Evolutionary conservation across 129 eudicot genomes (phyloP).

Genomic region (Lactuca saligna): DNA sequence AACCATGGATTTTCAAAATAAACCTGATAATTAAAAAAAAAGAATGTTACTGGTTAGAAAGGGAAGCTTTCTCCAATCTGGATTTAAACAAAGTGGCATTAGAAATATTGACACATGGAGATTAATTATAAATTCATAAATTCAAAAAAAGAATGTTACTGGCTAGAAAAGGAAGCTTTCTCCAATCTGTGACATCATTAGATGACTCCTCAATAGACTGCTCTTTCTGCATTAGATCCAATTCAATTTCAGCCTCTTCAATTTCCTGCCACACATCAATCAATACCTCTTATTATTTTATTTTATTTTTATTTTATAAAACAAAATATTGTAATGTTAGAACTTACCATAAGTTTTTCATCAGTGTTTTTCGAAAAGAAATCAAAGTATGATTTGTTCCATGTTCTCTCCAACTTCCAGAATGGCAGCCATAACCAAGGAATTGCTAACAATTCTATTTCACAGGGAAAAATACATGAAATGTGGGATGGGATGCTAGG

Average conservation of each 20-base stretch:
- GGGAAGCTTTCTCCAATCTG: constrained; percentile 60
- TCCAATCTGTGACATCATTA: constrained; percentile 43
- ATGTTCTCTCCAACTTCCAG: no score
- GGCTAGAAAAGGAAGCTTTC: constrained; percentile 51
- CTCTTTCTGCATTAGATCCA: constrained; percentile 76
- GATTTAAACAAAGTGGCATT: constrained; percentile 15
- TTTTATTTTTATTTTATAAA: background rate
- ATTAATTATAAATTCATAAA: background rate
- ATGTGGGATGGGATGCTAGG: no score
- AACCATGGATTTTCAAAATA: no score
- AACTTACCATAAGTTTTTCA: constrained; percentile 62
- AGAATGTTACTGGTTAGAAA: constrained; percentile 45
- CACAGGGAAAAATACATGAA: no score
- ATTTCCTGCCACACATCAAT: constrained; percentile 53
- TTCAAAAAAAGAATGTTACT: constrained; percentile 25
- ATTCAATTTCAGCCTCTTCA: constrained; percentile 90
- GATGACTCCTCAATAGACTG: constrained; percentile 40
- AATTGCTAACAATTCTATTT: no score
- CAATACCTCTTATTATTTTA: constrained; percentile 15
- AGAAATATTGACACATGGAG: constrained; percentile 9
- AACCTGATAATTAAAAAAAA: no score
- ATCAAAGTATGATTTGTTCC: constrained; percentile 56
- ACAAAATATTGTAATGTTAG: constrained; percentile 2
- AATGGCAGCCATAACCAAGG: no score
- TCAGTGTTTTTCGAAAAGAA: constrained; percentile 68